These are phyloP conservation scores for Cordyceps fumosorosea DNA, from an alignment of 2,329 filamentous ascomycete genomes.

Conservation along the genomic window DNA sequence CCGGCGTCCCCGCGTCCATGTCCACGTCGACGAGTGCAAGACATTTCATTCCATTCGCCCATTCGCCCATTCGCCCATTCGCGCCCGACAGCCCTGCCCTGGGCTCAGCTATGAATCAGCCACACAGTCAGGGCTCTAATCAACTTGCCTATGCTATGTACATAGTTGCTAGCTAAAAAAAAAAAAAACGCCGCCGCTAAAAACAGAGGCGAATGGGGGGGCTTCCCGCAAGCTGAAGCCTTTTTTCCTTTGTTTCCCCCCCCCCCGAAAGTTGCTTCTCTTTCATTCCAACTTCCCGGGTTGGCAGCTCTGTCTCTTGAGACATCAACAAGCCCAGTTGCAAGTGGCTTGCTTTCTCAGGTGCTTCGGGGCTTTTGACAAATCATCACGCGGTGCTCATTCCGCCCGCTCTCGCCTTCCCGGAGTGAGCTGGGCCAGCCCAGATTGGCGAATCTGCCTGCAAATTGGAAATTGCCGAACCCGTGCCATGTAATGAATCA, in stretches of 20 bases:
- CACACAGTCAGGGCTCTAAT: background rate
- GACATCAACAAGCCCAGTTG: background rate
- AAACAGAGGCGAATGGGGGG: background rate
- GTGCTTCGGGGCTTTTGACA: too few relatives aligned
- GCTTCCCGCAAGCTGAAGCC: slow-evolving; percentile 10
- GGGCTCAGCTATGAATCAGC: slow-evolving; percentile 1
- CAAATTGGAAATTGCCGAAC: slow-evolving; percentile 1
- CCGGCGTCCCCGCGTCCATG: slow-evolving; percentile 2
- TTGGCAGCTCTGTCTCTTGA: background rate
- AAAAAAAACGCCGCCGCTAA: background rate
- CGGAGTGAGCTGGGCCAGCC: background rate
- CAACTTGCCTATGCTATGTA: too few relatives aligned
- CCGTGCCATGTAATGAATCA: too few relatives aligned
- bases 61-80: background rate
- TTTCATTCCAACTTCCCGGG: slow-evolving; percentile 3
- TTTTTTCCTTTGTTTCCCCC: background rate
- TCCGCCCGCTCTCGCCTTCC: background rate
- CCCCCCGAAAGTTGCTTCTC: too few relatives aligned
- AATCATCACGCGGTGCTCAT: background rate
- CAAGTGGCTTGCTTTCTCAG: too few relatives aligned
- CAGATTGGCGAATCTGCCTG: slow-evolving; percentile 6
- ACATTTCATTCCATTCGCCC: background rate
- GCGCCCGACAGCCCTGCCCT: slow-evolving; percentile 4
- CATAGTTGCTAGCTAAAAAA: too few relatives aligned
- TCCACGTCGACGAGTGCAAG: background rate